Percentiles rank a stretch among this genome's conserved stretches.
Conservation (phyloP, 2,329 filamentous ascomycete species). For the Drechslerella dactyloides region DNA sequence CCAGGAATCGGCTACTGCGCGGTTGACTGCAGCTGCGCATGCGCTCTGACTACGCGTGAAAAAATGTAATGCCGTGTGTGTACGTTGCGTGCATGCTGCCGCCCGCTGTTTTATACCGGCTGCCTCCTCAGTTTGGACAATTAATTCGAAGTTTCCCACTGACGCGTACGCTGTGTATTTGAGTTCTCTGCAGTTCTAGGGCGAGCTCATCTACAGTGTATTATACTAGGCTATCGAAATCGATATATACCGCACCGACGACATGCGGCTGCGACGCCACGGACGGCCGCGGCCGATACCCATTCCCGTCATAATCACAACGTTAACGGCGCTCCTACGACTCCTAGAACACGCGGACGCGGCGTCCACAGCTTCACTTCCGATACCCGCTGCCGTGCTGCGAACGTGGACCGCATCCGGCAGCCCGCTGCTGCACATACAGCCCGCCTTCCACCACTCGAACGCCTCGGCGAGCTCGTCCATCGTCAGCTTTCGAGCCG, state of each 20-base stretch:
- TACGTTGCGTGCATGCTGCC: neutral
- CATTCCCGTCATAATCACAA: too few relatives aligned
- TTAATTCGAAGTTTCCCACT: too few relatives aligned
- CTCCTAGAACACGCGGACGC: neutral
- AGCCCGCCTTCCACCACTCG: constrained; percentile 35
- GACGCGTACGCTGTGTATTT: too few relatives aligned
- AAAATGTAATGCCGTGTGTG: neutral
- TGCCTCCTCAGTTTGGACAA: too few relatives aligned
- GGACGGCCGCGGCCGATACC: too few relatives aligned
- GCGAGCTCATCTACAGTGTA: too few relatives aligned
- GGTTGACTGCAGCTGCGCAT: neutral
- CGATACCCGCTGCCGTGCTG: constrained; percentile 32
- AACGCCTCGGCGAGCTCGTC: constrained; percentile 7
- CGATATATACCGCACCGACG: too few relatives aligned
- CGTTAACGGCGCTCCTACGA: neutral
- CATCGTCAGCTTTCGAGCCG: constrained; percentile 30
- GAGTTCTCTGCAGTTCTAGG: too few relatives aligned
- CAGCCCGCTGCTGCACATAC: constrained; percentile 40
- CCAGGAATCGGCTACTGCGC: neutral
- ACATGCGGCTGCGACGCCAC: too few relatives aligned
- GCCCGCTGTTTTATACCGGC: too few relatives aligned
- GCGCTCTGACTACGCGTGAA: neutral
- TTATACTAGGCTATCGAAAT: too few relatives aligned
- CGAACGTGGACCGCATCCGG: constrained; percentile 36
- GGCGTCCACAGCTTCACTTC: neutral